phyloP scores from a whole-genome alignment of 2,329 filamentous ascomycete species.

The Trichophyton mentagrophytes region DNA sequence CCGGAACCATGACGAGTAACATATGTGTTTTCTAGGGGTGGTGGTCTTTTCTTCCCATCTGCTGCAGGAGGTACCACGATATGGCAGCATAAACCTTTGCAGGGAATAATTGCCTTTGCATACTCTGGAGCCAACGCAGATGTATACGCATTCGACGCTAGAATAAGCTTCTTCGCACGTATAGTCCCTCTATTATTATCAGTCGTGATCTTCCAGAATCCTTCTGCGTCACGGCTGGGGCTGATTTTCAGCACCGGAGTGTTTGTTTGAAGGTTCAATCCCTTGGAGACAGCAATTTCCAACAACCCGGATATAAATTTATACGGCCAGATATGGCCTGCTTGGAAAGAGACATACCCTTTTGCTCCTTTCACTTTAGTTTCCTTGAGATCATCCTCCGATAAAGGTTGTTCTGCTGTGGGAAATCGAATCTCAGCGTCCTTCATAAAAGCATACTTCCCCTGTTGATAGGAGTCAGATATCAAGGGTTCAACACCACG shows the following conservation, averaged over 20 bases:
- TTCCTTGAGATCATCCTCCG: slow-evolving; percentile 12
- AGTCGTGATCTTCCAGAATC: slow-evolving; percentile 52
- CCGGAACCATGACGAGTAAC: slow-evolving; percentile 45
- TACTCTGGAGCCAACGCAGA: slow-evolving; percentile 60
- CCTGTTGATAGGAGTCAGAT: slow-evolving; percentile 19
- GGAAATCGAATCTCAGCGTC: slow-evolving; percentile 16
- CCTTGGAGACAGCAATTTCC: slow-evolving; percentile 41
- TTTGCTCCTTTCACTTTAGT: slow-evolving; percentile 28
- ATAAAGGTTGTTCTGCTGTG: neutral
- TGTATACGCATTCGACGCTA: slow-evolving; percentile 77
- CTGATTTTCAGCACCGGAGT: slow-evolving; percentile 33
- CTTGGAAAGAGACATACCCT: slow-evolving; percentile 23
- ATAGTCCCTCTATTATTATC: slow-evolving; percentile 49
- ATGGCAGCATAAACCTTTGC: slow-evolving; percentile 43
- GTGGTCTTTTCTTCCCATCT: slow-evolving; percentile 8
- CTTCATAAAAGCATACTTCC: slow-evolving; percentile 16
- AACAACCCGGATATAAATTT: slow-evolving; percentile 66
- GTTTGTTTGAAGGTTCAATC: slow-evolving; percentile 42
- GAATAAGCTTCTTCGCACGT: slow-evolving; percentile 49
- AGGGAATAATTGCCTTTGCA: slow-evolving; percentile 60
- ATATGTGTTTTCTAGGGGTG: slow-evolving; percentile 38
- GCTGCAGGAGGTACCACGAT: slow-evolving; percentile 17
- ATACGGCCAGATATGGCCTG: slow-evolving; percentile 47
- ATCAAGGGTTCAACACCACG: slow-evolving; percentile 19
- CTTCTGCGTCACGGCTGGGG: slow-evolving; percentile 13